These are phyloP conservation scores for Nicotiana benthamiana DNA, from an alignment of 257 asterid genomes.

Conservation along the genomic window DNA sequence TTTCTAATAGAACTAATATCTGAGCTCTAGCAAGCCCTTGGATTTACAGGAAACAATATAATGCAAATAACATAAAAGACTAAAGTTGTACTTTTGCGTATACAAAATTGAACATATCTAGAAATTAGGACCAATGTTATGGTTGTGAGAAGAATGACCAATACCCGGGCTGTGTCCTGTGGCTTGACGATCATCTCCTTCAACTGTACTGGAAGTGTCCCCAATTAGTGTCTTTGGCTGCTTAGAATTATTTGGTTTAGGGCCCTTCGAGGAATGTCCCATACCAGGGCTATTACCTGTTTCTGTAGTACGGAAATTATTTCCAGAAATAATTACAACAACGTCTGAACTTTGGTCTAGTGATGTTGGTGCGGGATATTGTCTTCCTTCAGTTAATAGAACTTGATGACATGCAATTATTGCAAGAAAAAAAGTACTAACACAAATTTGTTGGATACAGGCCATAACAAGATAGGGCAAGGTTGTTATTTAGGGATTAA, in stretches of 20 bases:
- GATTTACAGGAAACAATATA: neutral
- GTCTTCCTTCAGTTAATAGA: neutral
- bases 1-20: neutral
- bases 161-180: conserved; percentile 52
- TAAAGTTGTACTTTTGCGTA: too few species aligned
- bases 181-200: conserved; percentile 23
- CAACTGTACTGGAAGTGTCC: neutral
- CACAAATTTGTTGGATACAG: neutral
- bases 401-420: neutral
- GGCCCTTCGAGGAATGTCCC: conserved; percentile 33
- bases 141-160: conserved; percentile 41
- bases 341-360: too few species aligned
- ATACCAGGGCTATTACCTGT: conserved; percentile 64
- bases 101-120: neutral
- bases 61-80: neutral
- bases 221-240: conserved; percentile 10
- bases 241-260: neutral
- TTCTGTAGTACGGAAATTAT: conserved; percentile 11
- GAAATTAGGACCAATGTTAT: conserved; percentile 19
- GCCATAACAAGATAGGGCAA: neutral
- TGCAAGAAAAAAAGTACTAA: neutral
- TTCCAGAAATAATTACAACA: too few species aligned
- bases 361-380: neutral
- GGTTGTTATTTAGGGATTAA: neutral
- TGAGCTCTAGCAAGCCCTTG: neutral